Evolutionary conservation across 2,329 filamentous ascomycete species (phyloP).

Genomic region (Leptographium radiaticola): DNA sequence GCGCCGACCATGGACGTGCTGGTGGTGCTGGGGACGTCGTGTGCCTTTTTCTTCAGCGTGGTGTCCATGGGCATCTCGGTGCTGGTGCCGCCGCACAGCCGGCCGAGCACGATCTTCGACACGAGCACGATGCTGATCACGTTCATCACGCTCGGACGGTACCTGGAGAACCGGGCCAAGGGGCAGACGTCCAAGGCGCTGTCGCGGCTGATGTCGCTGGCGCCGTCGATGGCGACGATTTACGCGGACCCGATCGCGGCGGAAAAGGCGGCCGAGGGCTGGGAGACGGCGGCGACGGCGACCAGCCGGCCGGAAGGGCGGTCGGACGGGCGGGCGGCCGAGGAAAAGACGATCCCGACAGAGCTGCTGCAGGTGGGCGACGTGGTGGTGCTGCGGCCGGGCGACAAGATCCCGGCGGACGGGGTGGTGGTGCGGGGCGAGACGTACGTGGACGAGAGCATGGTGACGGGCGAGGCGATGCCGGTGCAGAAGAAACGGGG

Average conservation of each 20-base stretch:
- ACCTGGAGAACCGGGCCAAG: conserved; percentile 87
- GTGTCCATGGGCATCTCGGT: conserved; percentile 78
- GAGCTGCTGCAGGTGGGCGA: conserved; percentile 91
- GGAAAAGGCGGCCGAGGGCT: conserved; percentile 75
- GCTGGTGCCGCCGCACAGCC: conserved; percentile 57
- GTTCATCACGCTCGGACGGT: conserved; percentile 83
- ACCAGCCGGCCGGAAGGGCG: conserved; percentile 32
- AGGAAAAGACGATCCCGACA: conserved; percentile 79
- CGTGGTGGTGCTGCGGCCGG: conserved; percentile 81
- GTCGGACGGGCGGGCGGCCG: conserved; percentile 48
- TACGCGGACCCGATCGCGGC: conserved; percentile 90
- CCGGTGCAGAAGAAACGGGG: conserved; percentile 82
- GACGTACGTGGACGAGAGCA: conserved; percentile 91
- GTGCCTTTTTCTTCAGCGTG: conserved; percentile 91
- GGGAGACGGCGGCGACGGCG: conserved; percentile 35
- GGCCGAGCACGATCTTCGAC: conserved; percentile 85
- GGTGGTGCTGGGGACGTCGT: conserved; percentile 83
- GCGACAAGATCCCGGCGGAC: conserved; percentile 93
- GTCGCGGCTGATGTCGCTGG: conserved; percentile 86
- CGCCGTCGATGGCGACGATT: conserved; percentile 93
- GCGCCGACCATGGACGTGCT: conserved; percentile 97
- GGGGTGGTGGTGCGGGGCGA: conserved; percentile 77
- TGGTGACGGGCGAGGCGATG: conserved; percentile 97
- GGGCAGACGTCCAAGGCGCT: conserved; percentile 92
- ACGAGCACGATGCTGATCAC: conserved; percentile 98